Base-by-base conservation (phyloP, 148 eudicot species). In the Dysphania ambrosioides region DNA sequence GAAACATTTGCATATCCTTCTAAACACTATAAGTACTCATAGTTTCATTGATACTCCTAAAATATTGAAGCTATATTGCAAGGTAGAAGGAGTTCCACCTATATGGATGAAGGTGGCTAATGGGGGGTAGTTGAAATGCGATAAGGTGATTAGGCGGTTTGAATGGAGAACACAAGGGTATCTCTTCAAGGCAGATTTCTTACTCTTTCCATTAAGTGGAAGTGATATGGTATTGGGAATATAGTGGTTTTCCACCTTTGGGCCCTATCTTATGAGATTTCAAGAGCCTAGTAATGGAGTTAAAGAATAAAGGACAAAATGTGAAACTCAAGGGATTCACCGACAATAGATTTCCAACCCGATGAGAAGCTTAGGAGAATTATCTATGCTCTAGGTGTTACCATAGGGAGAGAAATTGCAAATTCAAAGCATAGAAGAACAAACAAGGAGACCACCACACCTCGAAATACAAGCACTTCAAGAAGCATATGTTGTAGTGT, bases 221-320 rank as follows among this genome's bases (percentile, higher is more conserved):
- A 36, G 70, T 66, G 70, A 66, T 23, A 27, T 27, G 11, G 70
- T 66, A 7, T 38, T 66, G 11, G 70, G 70, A 1, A n/a, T 66
- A 16, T 31, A 66, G 10, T 36, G 51, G 70, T 44, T 66, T 6
- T 11, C 6, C 15, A 42, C 23, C 51, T 66, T n/a, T n/a, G 3
- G 29, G 70, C 13, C 70, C 51, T 7, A 41, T 66, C 31, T 36
- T 38, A 12, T 66, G 72, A 53, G 70, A 66, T 23, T 66, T 66
- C 36, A 42, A 16, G 9, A 66, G 6, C 53, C 26, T 68, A 3
- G 44, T 35, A 10, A 42, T 68, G 71, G 42, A 68, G 18, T 68
- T 68, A 34, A 26, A 68, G 9, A 30, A 41, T 11, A 11, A 44
- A 34, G 71, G 71, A 26, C 42, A 34, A 3, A 49, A 42, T 24